Conservation (phyloP, 352 stramenopile genomes). For the Phytophthora sojae region DNA sequence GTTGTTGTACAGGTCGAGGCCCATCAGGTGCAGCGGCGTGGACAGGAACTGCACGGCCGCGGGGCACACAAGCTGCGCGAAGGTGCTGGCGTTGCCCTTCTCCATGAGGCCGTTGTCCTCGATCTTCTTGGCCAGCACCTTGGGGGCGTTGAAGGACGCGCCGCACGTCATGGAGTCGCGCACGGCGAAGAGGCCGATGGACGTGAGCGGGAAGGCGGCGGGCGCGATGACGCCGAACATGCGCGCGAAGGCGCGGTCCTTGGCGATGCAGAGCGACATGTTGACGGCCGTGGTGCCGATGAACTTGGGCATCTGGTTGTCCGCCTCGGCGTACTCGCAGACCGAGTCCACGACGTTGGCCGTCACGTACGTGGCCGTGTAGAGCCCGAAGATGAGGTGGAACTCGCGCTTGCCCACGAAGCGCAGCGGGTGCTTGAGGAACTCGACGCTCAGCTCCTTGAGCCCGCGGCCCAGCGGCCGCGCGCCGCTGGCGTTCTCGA, state of each 20-base stretch:
- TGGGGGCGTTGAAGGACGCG: conserved; percentile 90
- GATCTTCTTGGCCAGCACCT: conserved; percentile 69
- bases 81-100: conserved; percentile 55
- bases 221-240: conserved; percentile 92
- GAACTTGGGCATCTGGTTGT: conserved; percentile 92
- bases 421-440: conserved; percentile 71
- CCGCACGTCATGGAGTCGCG: conserved; percentile 88
- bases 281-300: conserved; percentile 90
- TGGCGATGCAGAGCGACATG: conserved; percentile 92
- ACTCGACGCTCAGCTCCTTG: conserved; percentile 66
- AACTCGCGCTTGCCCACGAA: conserved; percentile 91
- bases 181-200: conserved; percentile 88
- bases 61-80: conserved; percentile 86
- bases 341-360: conserved; percentile 89
- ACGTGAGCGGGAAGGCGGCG: conserved; percentile 75
- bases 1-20: conserved; percentile 92
- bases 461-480: conserved; percentile 68
- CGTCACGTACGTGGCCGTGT: conserved; percentile 90
- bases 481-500: conserved; percentile 88
- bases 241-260: conserved; percentile 91
- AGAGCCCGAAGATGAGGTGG: conserved; percentile 90
- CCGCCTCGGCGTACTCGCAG: conserved; percentile 75
- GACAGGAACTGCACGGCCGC: conserved; percentile 89
- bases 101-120: conserved; percentile 60
- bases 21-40: conserved; percentile 89